Base-by-base conservation (phyloP, 768 basidiomycete genomes). In the Lactarius deliciosus region DNA sequence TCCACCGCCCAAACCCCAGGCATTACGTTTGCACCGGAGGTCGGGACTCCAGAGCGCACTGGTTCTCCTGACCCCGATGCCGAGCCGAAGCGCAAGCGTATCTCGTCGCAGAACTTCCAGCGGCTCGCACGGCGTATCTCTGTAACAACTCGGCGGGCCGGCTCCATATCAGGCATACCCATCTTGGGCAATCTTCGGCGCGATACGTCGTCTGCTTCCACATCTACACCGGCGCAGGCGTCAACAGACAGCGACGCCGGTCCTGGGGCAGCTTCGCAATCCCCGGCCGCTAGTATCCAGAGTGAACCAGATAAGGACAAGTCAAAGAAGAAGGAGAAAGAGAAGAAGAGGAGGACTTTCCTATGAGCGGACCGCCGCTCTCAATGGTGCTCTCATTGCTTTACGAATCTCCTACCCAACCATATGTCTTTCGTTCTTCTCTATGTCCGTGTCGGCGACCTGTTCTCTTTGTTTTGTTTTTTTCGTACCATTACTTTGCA, bases 81-180 rank as follows among this genome's bases (percentile, higher is more conserved):
- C n/a, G 91, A 91, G 72, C 85, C 85, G 40, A 92, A 91, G 79
- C 81, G 91, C 68, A 91, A 89, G 74, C 84, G 90, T 22, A 91
- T 90, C 65, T 87, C 90, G 10, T 89, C 90, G 32, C 92, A 94
- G 74, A 93, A 93, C 72, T 91, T 94, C 81, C 90, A 92, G 74
- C 83, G 90, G 20, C 74, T 94, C 43, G 92, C 91, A 18, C 80
- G 90, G 66, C 81, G 85, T 68, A 87, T 94, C 63, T 92, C 91
- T 11, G 75, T 90, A 54, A 83, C 80, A 34, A 83, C 86, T 0
- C 82, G 83, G 56, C 83, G 87, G 32, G 83, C 84, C 68, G 83
- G 72, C 20, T 73, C 73, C n/a, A 41, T 56, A 41, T 70, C 83
- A 20, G 82, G 81, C 9, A 81, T 85, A 32, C 78, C 75, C 2